A percentile compares a stretch with the other conserved stretches of the same genome.
Evolutionary conservation across 805 yeast genomes (phyloP).

Genomic region (Zygosaccharomyces pseudorouxii): DNA sequence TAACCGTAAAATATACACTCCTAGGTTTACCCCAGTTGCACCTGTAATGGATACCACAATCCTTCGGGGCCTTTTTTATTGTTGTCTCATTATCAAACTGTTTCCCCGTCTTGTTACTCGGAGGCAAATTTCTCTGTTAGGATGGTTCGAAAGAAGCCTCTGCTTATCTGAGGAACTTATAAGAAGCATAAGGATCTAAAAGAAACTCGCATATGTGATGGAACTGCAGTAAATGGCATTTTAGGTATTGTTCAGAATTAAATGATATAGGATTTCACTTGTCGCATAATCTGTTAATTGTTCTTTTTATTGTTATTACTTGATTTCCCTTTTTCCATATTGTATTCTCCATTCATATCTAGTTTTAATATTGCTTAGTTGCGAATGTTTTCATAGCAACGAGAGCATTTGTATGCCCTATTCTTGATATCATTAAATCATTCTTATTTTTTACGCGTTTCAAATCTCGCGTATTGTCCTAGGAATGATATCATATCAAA

Average conservation of each 20-base stretch:
- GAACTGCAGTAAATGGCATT: not conserved
- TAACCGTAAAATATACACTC: conserved; percentile 23
- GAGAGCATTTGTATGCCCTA: no score
- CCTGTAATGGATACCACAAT: conserved; percentile 32
- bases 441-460: no score
- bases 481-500: no score
- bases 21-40: conserved; percentile 29
- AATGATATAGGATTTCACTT: not conserved
- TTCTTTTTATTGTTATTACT: no score
- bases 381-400: no score
- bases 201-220: not conserved
- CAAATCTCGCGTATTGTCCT: no score
- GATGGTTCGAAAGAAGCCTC: not conserved
- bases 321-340: no score
- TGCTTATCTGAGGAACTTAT: not conserved
- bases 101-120: not conserved
- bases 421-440: no score
- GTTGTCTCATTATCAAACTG: not conserved
- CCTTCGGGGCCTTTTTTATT: conserved; percentile 17
- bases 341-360: no score
- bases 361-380: no score
- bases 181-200: not conserved
- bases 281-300: no score
- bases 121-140: not conserved
- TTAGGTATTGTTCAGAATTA: not conserved